A percentile compares a stretch with the other conserved stretches of the same genome.
These are phyloP conservation scores for Phytophthora lateralis DNA, from an alignment of 352 stramenopile genomes.

Conservation along the genomic window DNA sequence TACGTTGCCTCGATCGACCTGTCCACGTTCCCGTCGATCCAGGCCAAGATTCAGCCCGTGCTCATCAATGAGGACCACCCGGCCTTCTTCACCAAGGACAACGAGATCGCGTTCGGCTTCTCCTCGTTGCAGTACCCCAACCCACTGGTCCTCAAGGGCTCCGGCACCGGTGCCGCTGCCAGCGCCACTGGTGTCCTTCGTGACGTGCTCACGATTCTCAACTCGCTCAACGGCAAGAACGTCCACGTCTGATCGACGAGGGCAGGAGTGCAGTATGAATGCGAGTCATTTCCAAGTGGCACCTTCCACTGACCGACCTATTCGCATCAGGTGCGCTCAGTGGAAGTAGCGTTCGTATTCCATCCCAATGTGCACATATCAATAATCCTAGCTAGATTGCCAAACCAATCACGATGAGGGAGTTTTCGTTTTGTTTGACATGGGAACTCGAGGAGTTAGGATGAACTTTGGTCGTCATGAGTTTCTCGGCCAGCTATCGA, in stretches of 20 bases:
- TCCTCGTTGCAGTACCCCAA: conserved; percentile 75
- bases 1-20: conserved; percentile 78
- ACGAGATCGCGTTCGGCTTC: conserved; percentile 79
- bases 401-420: not conserved
- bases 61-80: conserved; percentile 70
- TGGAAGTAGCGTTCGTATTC: conserved; percentile 28
- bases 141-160: conserved; percentile 73
- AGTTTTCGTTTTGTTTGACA: not conserved
- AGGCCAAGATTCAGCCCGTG: conserved; percentile 51
- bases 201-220: conserved; percentile 78
- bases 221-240: conserved; percentile 66
- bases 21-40: conserved; percentile 50
- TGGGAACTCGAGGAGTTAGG: not conserved
- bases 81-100: conserved; percentile 61
- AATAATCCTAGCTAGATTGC: conserved; percentile 2
- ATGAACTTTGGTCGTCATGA: not conserved
- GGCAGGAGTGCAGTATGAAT: conserved; percentile 33
- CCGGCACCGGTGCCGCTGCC: conserved; percentile 60
- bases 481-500: not conserved
- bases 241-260: conserved; percentile 31
- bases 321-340: conserved; percentile 11
- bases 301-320: conserved; percentile 22
- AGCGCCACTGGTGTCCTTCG: conserved; percentile 76
- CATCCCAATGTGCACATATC: conserved; percentile 25
- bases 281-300: conserved; percentile 24